Evolutionary conservation across 768 basidiomycete species (phyloP).

Genomic region (Pleurotus djamor): DNA sequence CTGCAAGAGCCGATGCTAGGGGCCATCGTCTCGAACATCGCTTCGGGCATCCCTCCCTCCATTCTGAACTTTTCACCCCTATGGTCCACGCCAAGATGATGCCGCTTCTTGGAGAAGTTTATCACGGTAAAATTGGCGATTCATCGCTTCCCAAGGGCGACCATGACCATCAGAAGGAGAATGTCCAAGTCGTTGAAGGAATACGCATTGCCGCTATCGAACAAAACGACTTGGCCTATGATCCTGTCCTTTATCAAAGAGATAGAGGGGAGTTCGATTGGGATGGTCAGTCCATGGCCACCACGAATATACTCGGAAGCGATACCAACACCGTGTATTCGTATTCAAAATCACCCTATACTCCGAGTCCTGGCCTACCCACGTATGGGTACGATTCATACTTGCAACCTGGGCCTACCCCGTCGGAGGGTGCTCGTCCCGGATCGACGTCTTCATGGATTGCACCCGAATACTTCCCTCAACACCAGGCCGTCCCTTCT

Average conservation of each 20-base stretch:
- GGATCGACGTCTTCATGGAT: constrained; percentile 1
- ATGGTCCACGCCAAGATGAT: constrained; percentile 69
- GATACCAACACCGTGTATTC: constrained; percentile 37
- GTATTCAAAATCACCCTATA: constrained; percentile 29
- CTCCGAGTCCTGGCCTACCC: background rate
- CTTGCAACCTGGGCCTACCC: background rate
- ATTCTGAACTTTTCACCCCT: constrained; percentile 66
- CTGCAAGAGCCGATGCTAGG: constrained; percentile 56
- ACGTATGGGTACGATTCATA: background rate
- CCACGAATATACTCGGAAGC: constrained; percentile 44
- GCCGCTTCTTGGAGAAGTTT: constrained; percentile 58
- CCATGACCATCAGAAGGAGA: constrained; percentile 47
- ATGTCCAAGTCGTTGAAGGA: constrained; percentile 51
- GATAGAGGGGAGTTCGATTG: constrained; percentile 65
- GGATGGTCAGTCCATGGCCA: constrained; percentile 53
- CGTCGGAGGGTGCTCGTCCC: background rate
- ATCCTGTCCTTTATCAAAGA: constrained; percentile 53
- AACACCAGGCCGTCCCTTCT: background rate
- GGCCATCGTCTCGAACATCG: constrained; percentile 68
- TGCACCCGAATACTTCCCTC: background rate
- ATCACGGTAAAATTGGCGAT: constrained; percentile 46
- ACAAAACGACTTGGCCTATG: constrained; percentile 55
- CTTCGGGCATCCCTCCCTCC: constrained; percentile 82
- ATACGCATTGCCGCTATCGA: constrained; percentile 57
- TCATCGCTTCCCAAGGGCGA: constrained; percentile 44